Evolutionary conservation across 768 basidiomycete species (phyloP), one percentile per base, ranked within the genome.

Genomic region (Goffeauzyma gilvescens): DNA sequence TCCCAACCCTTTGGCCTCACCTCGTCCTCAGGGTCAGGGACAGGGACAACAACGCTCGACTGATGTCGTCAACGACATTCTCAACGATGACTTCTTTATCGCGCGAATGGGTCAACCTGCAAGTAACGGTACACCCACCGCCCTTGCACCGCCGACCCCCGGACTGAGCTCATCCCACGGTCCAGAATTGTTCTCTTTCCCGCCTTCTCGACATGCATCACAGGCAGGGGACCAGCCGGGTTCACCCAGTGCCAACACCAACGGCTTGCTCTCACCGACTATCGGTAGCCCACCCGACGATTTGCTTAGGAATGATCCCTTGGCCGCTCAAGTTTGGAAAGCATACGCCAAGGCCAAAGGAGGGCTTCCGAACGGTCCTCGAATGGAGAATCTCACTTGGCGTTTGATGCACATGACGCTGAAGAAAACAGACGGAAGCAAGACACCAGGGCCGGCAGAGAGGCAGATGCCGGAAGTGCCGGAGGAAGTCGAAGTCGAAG

Each of bases 361-460:
- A n/a, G 73, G 71, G 24, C 66, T 90, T 44, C 86, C 89, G 23
- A 84, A 90, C 58, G 84, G 81, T 0, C 83, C 87, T 65, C 69
- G 89, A 57, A 87, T 98, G 84, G 93, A 96, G 67, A 96, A 95
- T 59, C 63, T 96, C 42, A 93, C 89, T 1, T 95, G 90, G 90
- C 68, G 93, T 46, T 83, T 96, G 86, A 95, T 95, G 89, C 81
- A 87, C 20, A 68, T 98, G 59, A 84, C 82, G 10, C 67, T 98
- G 43, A 79, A 80, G 70, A 90, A 81, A 72, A 78, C 35, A 13
- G 47, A 49, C n/a, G 38, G 18, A 20, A 23, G 17, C 7, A 24
- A 24, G 10, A 18, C 13, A 6, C 12, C 18, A 21, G 17, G 7
- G 6, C 18, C 37, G 9, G 6, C 13, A 24, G n/a, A n/a, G n/a